Evolutionary conservation across 2,329 filamentous ascomycete genomes (phyloP).

Genomic region (Exophiala viscosa): DNA sequence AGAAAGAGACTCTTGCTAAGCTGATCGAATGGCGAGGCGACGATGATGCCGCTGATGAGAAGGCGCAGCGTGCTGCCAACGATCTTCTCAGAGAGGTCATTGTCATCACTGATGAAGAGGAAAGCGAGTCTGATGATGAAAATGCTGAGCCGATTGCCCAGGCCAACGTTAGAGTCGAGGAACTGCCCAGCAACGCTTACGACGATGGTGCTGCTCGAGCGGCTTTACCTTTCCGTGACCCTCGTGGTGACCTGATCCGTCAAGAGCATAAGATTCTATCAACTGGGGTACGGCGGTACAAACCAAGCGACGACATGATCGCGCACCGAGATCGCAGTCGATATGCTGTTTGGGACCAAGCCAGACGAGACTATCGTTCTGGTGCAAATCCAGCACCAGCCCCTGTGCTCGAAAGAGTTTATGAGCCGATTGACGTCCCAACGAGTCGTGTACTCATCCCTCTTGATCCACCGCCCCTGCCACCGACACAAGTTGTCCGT

Average conservation of each 20-base stretch:
- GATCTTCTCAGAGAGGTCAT: conserved; percentile 63
- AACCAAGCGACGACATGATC: conserved; percentile 32
- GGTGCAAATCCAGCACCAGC: conserved; percentile 9
- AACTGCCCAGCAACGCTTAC: conserved; percentile 39
- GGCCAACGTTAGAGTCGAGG: conserved; percentile 41
- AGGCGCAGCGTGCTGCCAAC: conserved; percentile 52
- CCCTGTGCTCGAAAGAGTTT: conserved; percentile 20
- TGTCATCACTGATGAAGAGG: conserved; percentile 60
- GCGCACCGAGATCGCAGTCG: conserved; percentile 45
- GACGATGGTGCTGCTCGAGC: conserved; percentile 15
- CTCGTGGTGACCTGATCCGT: conserved; percentile 36
- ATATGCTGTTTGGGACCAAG: conserved; percentile 47
- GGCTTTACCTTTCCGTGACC: conserved; percentile 8
- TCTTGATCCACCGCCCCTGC: conserved; percentile 10
- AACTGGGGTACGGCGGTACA: conserved; percentile 23
- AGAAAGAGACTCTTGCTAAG: conserved; percentile 53
- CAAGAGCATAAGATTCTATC: conserved; percentile 38
- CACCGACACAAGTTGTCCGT: conserved; percentile 4
- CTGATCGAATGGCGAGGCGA: conserved; percentile 62
- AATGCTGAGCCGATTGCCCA: conserved; percentile 28
- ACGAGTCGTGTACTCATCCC: conserved; percentile 18
- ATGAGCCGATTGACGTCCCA: conserved; percentile 12
- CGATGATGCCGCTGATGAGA: conserved; percentile 50
- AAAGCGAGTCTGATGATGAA: conserved; percentile 43
- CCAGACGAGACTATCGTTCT: conserved; percentile 33